Conservation (phyloP, 2,329 filamentous ascomycete species). For the Phyllosticta citribraziliensis region DNA sequence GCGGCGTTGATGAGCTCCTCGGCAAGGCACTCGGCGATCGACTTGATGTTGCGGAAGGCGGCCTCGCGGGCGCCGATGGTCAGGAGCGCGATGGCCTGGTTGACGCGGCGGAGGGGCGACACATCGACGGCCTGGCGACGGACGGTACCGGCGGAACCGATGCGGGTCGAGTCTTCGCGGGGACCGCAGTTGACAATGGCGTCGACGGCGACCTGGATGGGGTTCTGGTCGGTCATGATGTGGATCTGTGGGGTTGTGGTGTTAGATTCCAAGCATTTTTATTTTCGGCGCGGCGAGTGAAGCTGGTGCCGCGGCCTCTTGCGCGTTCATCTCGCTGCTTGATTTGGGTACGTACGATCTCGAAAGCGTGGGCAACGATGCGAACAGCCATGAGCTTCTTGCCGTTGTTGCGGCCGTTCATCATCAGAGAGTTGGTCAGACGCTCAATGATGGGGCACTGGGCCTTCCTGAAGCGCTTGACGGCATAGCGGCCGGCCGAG, state of each 20-base stretch:
- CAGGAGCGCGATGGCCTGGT: slow-evolving; percentile 98
- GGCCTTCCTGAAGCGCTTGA: slow-evolving; percentile 99
- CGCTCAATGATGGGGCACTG: slow-evolving; percentile 99
- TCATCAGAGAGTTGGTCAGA: slow-evolving; percentile 99
- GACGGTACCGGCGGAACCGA: slow-evolving; percentile 98
- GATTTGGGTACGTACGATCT: slow-evolving; percentile 68
- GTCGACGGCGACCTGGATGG: slow-evolving; percentile 98
- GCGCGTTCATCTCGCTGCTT: neutral
- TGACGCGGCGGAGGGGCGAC: slow-evolving; percentile 96
- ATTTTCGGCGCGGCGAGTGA: neutral
- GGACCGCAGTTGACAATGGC: slow-evolving; percentile 99
- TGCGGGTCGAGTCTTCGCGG: slow-evolving; percentile 99
- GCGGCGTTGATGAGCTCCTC: slow-evolving; percentile 99
- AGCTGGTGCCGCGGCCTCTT: neutral
- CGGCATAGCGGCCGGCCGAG: slow-evolving; percentile 95
- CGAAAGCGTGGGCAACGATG: slow-evolving; percentile 97
- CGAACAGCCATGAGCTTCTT: slow-evolving; percentile 99
- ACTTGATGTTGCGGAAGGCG: slow-evolving; percentile 99
- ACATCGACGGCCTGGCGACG: slow-evolving; percentile 99
- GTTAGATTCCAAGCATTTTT: neutral
- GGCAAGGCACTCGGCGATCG: slow-evolving; percentile 96
- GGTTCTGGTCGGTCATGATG: slow-evolving; percentile 99
- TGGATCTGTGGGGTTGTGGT: slow-evolving; percentile 59
- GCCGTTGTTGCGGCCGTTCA: slow-evolving; percentile 99
- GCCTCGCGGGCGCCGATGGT: slow-evolving; percentile 98